Evolutionary conservation across 2,329 filamentous ascomycete species (phyloP), one percentile per base, ranked within the genome.

Genomic region (Hymenoscyphus scutula): DNA sequence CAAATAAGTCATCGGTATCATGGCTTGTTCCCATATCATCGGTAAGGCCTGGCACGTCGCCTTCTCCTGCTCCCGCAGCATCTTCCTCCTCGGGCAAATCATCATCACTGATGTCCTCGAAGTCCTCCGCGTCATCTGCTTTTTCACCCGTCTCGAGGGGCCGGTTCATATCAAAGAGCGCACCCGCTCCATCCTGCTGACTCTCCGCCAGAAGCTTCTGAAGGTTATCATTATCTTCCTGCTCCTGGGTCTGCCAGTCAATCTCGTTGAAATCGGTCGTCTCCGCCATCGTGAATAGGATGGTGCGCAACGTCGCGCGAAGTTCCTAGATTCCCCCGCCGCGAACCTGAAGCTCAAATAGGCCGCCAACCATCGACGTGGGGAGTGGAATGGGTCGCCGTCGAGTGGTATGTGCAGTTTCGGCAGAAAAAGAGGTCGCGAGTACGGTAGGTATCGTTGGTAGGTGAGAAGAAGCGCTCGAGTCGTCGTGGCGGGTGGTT

Each of bases 81-180:
- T 87, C 84, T 64, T 91, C 88, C 66, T 95, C 91, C 6, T 95
- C 91, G 11, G 92, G 89, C 7, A 97, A 82, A 66, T 97, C 93
- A 73, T 96, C 92, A 74, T 98, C 94, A 68, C 89, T 89, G 65
- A 98, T 93, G 72, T 97, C 91, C 73, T 91, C 92, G 70, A 83
- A 99, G 73, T 99, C 95, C 65, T 95, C 79, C 48, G 95, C 95
- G 77, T 98, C 91, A 64, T 92, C 92, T 60, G 92, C 94, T 76
- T 99, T 99, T 75, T 92, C 89, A 6, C 81, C 80, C 67, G 86
- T 81, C 67, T 88, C 86, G 66, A 88, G 83, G 27, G 80, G 74
- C 59, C 76, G 77, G 58, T 78, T 74, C 45, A 70, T 72, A 32
- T 81, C 77, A 63, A 85, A 72, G 13, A 78, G 71, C 23, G 71